Base-by-base conservation (phyloP, 2,329 filamentous ascomycete genomes). In the Sporothrix curviconia region DNA sequence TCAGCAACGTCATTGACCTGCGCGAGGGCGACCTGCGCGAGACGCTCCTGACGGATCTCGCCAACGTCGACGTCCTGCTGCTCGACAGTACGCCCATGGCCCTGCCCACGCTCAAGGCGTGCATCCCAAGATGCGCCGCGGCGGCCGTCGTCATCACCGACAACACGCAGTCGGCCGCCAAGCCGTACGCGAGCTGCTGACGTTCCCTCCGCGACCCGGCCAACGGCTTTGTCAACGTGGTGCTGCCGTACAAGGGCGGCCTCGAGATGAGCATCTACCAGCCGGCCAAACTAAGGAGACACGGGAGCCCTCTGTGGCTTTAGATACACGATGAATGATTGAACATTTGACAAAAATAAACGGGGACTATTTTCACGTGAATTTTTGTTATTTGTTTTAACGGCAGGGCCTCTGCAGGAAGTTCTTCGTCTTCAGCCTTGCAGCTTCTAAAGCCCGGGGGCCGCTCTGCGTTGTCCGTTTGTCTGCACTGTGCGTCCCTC, bases 11-110 rank as follows among this genome's bases (percentile, higher is more conserved):
- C 63, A 82, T 85, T 63, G 81, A 84, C 28, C 67, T 85, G 24
- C 69, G 82, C 4, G 78, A 78, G 58, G 83, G 82, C 0, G 78
- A 85, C 63, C 60, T 86, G 49, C 70, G 73, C 0, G 76, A 85
- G 66, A 85, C 81, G 0, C 67, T 83, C n/a, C 74, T 72, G 60
- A 61, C 70, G 3, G 76, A 76, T 58, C 73, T 74, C 0, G 69
- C 72, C 1, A 64, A 74, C 32, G 70, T 85, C n/a, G 80, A 85
- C 60, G 70, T 85, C 19, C 62, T 86, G 15, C 68, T 84, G 24
- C 71, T 86, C 24, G 82, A 85, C 63, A 85, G 82, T 85, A 67
- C 72, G 1, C 65, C 66, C 1, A 58, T 67, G 59, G 67, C 66
- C 1, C 59, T 68, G 22, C 66, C n/a, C 2, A 72, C 74, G 0